These are phyloP conservation scores for Chaetomium sp. DNA, from an alignment of 2,329 filamentous ascomycete genomes.

Conservation along the genomic window DNA sequence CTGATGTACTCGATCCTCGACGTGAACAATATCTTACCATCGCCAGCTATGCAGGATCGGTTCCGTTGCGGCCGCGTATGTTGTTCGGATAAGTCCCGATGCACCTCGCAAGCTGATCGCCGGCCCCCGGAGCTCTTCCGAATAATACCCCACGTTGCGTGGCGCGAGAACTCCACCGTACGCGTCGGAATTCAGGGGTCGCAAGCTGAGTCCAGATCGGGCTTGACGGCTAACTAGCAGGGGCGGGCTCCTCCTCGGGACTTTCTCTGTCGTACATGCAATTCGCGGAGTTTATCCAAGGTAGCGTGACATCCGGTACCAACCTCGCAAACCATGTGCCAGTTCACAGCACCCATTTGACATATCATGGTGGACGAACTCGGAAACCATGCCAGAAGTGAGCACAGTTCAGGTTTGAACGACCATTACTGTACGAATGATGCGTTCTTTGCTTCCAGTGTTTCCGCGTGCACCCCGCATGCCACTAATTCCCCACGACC, in stretches of 20 bases:
- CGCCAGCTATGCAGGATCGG: neutral
- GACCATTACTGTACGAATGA: neutral
- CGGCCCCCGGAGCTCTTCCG: conserved; percentile 1
- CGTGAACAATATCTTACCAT: neutral
- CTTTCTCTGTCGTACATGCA: neutral
- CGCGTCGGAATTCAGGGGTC: neutral
- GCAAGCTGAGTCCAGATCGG: neutral
- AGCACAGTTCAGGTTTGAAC: neutral
- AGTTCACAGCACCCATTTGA: neutral
- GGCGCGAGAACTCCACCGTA: neutral
- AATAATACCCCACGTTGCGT: neutral
- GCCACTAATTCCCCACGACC: neutral
- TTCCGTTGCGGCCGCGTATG: neutral
- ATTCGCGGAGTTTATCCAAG: neutral
- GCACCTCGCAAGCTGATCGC: conserved; percentile 14
- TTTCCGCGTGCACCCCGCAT: neutral
- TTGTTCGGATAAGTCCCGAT: neutral
- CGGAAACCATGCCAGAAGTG: neutral
- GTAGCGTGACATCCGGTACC: neutral
- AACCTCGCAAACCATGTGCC: neutral
- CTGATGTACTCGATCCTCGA: neutral
- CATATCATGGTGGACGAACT: neutral
- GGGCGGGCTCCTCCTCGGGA: neutral
- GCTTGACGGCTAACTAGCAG: neutral
- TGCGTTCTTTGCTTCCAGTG: neutral